A percentile compares a stretch with the other conserved stretches of the same genome.
phyloP scores from a whole-genome alignment of 2,329 filamentous ascomycete genomes.

The Penicillium sp. region DNA sequence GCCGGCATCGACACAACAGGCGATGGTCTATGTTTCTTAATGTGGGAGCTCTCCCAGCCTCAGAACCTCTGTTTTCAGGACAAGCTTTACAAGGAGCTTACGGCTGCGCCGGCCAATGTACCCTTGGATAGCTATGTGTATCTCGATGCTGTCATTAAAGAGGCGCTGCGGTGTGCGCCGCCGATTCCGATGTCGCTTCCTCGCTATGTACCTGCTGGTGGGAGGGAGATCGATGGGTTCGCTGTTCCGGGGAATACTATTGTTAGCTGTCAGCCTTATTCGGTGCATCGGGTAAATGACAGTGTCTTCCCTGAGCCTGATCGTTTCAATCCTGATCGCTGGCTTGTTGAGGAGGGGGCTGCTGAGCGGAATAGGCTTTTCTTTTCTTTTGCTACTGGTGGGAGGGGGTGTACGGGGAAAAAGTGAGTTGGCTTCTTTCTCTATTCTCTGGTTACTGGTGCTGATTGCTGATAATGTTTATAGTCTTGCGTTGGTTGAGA shows the following conservation, averaged over 20 bases:
- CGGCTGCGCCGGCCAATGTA: slow-evolving; percentile 37
- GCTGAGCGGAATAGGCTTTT: slow-evolving; percentile 54
- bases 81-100: slow-evolving; percentile 55
- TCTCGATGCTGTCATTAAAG: slow-evolving; percentile 63
- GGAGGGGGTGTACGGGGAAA: slow-evolving; percentile 56
- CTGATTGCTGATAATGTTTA: slow-evolving; percentile 25
- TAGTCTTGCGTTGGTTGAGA: slow-evolving; percentile 64
- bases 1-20: slow-evolving; percentile 72
- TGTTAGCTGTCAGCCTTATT: slow-evolving; percentile 43
- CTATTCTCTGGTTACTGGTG: not conserved
- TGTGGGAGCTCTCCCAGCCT: slow-evolving; percentile 68
- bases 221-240: slow-evolving; percentile 44
- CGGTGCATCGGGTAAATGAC: slow-evolving; percentile 34
- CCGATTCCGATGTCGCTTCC: slow-evolving; percentile 56
- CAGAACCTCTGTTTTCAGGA: slow-evolving; percentile 54
- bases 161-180: slow-evolving; percentile 59
- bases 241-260: slow-evolving; percentile 37
- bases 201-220: slow-evolving; percentile 40
- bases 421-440: slow-evolving; percentile 53
- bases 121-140: slow-evolving; percentile 50
- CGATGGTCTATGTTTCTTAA: slow-evolving; percentile 67
- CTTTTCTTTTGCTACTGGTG: slow-evolving; percentile 67
- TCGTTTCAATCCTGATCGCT: slow-evolving; percentile 35
- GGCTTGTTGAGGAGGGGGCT: slow-evolving; percentile 35
- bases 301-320: slow-evolving; percentile 34